Percentiles rank a stretch among this genome's conserved stretches.
Evolutionary conservation across 306 rosid genomes (phyloP).

Genomic region (Rosa persica): DNA sequence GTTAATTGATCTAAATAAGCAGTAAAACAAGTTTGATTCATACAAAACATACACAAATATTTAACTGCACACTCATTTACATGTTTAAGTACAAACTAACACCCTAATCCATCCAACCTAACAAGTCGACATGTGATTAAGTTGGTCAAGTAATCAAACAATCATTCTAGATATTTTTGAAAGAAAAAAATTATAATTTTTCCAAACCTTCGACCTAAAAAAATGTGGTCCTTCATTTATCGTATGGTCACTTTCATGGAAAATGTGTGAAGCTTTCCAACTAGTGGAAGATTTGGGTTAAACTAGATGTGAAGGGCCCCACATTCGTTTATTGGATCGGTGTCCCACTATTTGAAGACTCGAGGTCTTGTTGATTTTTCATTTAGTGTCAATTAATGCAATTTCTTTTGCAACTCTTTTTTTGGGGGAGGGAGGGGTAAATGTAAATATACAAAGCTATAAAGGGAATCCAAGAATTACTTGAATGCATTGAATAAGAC

Average conservation of each 20-base stretch:
- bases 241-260: slow-evolving; percentile 47
- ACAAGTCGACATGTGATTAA: neutral
- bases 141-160: slow-evolving; percentile 24
- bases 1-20: no score
- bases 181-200: neutral
- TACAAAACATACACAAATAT: neutral
- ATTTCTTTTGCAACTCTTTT: neutral
- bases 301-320: slow-evolving; percentile 50
- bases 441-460: neutral
- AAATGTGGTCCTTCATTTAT: slow-evolving; percentile 41
- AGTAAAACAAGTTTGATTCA: no score
- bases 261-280: slow-evolving; percentile 55
- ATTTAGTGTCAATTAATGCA: slow-evolving; percentile 23
- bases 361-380: slow-evolving; percentile 17
- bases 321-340: neutral
- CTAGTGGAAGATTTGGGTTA: slow-evolving; percentile 53
- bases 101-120: neutral
- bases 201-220: slow-evolving; percentile 16
- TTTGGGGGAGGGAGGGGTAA: neutral
- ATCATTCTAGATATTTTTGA: slow-evolving; percentile 22
- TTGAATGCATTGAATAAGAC: no score
- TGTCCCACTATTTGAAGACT: slow-evolving; percentile 37
- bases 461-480: neutral
- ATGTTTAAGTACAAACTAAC: neutral
- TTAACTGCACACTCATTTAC: neutral